These are phyloP conservation scores for Solanum bulbocastanum DNA, from an alignment of 257 asterid genomes.

Conservation along the genomic window DNA sequence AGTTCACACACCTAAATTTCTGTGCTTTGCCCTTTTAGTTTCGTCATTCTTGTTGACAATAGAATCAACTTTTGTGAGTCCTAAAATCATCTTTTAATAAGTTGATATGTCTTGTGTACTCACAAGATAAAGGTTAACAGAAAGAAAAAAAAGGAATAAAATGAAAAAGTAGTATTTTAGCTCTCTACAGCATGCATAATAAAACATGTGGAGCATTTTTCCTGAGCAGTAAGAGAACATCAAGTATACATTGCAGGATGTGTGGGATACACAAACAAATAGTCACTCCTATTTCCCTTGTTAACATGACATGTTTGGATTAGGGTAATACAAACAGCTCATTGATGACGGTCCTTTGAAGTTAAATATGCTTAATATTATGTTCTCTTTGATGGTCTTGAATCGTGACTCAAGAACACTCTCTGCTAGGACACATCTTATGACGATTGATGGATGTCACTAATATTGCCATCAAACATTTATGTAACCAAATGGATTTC, in stretches of 20 bases:
- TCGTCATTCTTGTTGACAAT: neutral
- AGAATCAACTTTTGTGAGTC: neutral
- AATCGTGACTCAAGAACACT: neutral
- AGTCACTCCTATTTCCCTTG: neutral
- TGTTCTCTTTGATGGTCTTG: neutral
- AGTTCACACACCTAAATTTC: neutral
- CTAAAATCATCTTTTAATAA: neutral
- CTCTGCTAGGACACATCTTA: neutral
- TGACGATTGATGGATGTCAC: neutral
- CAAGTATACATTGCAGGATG: neutral
- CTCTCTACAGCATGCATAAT: neutral
- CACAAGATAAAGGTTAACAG: neutral
- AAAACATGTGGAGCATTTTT: neutral
- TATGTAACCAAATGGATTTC: neutral
- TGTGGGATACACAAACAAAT: neutral
- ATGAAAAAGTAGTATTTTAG: neutral
- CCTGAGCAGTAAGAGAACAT: neutral
- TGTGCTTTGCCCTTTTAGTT: neutral
- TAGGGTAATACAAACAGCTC: neutral
- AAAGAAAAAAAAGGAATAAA: neutral
- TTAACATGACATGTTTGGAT: neutral
- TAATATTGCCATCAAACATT: neutral
- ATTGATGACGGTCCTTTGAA: neutral
- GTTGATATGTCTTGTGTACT: neutral
- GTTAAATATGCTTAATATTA: neutral